A percentile compares a stretch with the other conserved stretches of the same genome.
Conservation (phyloP, 2,329 filamentous ascomycete species). For the Sarocladium oryzae region DNA sequence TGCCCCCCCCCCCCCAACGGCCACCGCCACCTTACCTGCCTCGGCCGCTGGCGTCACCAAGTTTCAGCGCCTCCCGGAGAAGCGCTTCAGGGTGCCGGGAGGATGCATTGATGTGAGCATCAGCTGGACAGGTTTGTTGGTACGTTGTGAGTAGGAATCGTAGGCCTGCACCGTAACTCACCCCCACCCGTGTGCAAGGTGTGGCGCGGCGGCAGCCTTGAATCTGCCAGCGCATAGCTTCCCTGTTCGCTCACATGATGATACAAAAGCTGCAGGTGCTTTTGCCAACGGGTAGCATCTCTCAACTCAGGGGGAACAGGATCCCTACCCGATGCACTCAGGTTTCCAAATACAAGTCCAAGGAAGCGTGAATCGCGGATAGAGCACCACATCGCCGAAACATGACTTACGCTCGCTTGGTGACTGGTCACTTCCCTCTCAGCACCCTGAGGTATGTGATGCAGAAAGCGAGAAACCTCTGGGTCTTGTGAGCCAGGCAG, state of each 20-base stretch:
- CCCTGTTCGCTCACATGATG: conserved; percentile 6
- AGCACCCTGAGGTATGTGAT: background rate
- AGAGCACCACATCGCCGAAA: background rate
- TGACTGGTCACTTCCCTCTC: conserved; percentile 6
- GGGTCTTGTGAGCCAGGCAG: too few species aligned
- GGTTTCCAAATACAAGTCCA: background rate
- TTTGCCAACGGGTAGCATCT: background rate
- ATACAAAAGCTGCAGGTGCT: conserved; percentile 4
- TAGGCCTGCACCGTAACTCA: background rate
- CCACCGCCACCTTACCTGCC: background rate
- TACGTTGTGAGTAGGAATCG: background rate
- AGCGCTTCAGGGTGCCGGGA: conserved; percentile 4
- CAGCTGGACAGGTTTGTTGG: conserved; percentile 4
- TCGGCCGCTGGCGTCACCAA: conserved; percentile 11
- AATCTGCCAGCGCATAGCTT: conserved; percentile 6
- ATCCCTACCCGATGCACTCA: background rate
- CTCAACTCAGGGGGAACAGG: too few species aligned
- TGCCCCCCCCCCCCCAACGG: background rate
- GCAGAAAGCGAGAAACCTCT: background rate
- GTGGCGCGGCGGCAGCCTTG: conserved; percentile 1
- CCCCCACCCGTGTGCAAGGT: conserved; percentile 2
- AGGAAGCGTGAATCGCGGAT: background rate
- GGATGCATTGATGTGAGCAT: background rate
- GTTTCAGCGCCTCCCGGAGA: conserved; percentile 11
- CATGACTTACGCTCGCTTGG: background rate